Percentiles rank a stretch among this genome's conserved stretches.
These are phyloP conservation scores for Komagataella ulmi DNA, from an alignment of 805 yeast species.

Conservation along the genomic window DNA sequence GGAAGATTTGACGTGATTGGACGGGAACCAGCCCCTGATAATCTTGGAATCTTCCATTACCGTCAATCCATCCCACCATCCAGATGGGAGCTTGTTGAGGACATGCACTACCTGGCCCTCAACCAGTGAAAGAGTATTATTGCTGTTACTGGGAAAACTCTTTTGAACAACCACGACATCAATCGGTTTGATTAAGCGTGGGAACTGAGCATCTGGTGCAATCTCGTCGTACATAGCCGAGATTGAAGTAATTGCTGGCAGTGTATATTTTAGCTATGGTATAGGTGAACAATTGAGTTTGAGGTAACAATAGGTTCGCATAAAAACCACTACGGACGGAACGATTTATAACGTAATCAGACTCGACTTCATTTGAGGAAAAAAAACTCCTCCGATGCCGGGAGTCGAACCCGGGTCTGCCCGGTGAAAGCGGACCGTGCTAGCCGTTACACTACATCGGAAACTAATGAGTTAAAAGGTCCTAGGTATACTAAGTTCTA, in stretches of 20 bases:
- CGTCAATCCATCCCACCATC: constrained; percentile 84
- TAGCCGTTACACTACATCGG: constrained; percentile 81
- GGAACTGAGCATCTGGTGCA: neutral
- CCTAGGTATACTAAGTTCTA: neutral
- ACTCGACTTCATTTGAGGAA: too few species aligned
- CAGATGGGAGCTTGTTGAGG: constrained; percentile 42
- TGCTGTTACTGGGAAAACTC: constrained; percentile 38
- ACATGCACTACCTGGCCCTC: constrained; percentile 67
- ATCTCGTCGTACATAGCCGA: neutral
- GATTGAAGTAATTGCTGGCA: neutral
- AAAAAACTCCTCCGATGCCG: constrained; percentile 48
- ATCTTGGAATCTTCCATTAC: constrained; percentile 25
- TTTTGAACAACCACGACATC: constrained; percentile 49
- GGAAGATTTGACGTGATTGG: constrained; percentile 34
- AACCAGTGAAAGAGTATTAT: constrained; percentile 35
- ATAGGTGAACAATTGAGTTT: neutral
- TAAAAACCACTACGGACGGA: neutral
- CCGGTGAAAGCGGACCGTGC: constrained; percentile 83
- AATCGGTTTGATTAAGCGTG: constrained; percentile 18
- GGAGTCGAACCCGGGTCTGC: constrained; percentile 83
- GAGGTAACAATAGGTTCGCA: neutral
- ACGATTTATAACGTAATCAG: neutral
- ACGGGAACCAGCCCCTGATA: constrained; percentile 79
- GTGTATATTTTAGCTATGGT: neutral
- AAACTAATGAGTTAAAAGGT: constrained; percentile 6